Evolutionary conservation across 2,329 filamentous ascomycete genomes (phyloP), one percentile per base, ranked within the genome.

Genomic region (Alternaria longipes): DNA sequence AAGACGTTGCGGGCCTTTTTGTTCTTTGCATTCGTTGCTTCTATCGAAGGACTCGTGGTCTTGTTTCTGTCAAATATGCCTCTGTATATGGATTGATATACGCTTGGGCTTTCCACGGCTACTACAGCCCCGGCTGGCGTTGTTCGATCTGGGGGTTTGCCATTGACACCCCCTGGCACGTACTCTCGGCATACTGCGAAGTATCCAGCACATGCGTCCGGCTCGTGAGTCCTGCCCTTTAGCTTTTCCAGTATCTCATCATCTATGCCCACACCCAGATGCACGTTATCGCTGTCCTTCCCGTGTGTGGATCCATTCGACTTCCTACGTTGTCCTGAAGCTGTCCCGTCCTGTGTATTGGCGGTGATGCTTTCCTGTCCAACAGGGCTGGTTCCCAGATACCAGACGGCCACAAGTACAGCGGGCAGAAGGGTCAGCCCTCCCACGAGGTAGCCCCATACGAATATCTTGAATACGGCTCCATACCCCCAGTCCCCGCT

Each of bases 11-110:
- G 89, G 3, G 91, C 91, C 69, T 84, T 86, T 75, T 84, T 88
- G 45, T 78, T 80, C 70, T 83, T 85, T 36, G 78, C 79, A 66
- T 84, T 87, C 14, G 80, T 77, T 7, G 81, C 81, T 49, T 88
- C 86, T 38, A 88, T 80, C 3, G 82, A 84, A 4, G 86, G 84
- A 18, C 80, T 79, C 65, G 84, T 84, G 72, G 90, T 94, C 72
- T 79, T 82, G 65, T 76, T 79, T 34, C 94, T 87, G 71, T 97
- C 93, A 76, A 99, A 98, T 63, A 99, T 90, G 78, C 91, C 97
- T 76, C 93, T 86, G 81, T 99, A 99, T 93, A 99, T 97, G 78
- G 91, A 91, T 85, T 98, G 95, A 79, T 98, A 98, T 38, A 99
- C 94, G 77, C 94, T 97, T 58, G 91, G 93, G 74, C 93, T 97